These are phyloP conservation scores for Penicillium expansum DNA, from an alignment of 2,329 filamentous ascomycete species.

Conservation along the genomic window DNA sequence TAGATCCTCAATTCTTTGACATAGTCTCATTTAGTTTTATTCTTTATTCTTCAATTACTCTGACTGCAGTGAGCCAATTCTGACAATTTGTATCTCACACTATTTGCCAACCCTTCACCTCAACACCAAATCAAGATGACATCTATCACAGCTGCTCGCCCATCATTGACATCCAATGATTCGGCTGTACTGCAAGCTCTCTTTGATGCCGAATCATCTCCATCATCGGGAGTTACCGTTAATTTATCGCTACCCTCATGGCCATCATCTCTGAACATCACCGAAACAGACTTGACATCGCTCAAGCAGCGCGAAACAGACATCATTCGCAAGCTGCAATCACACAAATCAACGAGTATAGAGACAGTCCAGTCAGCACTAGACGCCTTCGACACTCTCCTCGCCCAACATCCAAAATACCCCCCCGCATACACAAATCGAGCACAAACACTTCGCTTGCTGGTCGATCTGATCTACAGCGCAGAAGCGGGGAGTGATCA, in stretches of 20 bases:
- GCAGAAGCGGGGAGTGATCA: neutral
- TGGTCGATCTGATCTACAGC: constrained; percentile 27
- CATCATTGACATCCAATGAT: constrained; percentile 44
- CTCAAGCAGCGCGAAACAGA: constrained; percentile 42
- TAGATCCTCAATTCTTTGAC: neutral
- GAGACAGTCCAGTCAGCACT: constrained; percentile 35
- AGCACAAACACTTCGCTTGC: constrained; percentile 49
- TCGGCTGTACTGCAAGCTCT: constrained; percentile 47
- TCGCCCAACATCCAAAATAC: constrained; percentile 47
- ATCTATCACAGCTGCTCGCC: constrained; percentile 22
- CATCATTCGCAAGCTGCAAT: constrained; percentile 42
- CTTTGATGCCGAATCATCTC: constrained; percentile 47
- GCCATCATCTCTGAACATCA: constrained; percentile 37
- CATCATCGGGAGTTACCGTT: constrained; percentile 39
- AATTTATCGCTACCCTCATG: constrained; percentile 41
- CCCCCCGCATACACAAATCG: constrained; percentile 56
- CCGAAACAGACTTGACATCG: constrained; percentile 33
- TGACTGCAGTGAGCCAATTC: neutral
- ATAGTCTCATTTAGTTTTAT: too few species aligned
- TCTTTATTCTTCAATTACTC: neutral
- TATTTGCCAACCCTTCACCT: neutral
- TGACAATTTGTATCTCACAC: neutral
- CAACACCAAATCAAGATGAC: constrained; percentile 15
- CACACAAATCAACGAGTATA: constrained; percentile 15
- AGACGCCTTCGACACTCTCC: constrained; percentile 42